Evolutionary conservation across 2,329 filamentous ascomycete genomes (phyloP), one percentile per base, ranked within the genome.

Genomic region (Botryotinia calthae): DNA sequence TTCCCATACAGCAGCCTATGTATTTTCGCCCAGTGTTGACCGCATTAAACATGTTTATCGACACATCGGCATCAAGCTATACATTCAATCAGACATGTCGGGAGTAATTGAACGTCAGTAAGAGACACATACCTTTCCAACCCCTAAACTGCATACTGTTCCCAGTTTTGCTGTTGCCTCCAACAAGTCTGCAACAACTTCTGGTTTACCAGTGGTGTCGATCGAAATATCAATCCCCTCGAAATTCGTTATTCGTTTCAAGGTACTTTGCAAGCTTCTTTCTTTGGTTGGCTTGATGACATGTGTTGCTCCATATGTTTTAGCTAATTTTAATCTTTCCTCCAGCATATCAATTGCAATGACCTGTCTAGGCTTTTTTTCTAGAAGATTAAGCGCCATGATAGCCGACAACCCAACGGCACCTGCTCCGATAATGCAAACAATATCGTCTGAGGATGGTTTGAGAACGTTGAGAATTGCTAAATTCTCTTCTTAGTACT

Each of bases 321-420:
- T 81, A 0, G 85, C 85, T 34, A 86, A 75, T 37, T 82, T 80
- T 20, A 87, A 79, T 31, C 84, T 81, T 7, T 77, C 76, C 12
- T 82, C 78, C 20, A 85, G 80, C 16, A 86, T 78, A 74, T 87
- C 85, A 12, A 86, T 81, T 8, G 82, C 85, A 16, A 87, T 83
- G 68, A 87, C 82, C 22, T 75, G 73, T n/a, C 28, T 73, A 4
- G 74, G 74, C 18, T 66, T 69, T 40, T 46, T 12, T 7, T 70
- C 34, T 7, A 58, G n/a, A 28, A 78, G 70, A 37, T 80, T 81
- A 1, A 82, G 80, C 1, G 82, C 82, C 79, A 83, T 82, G 12
- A 84, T 74, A 0, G 82, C 84, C 0, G 81, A 79, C 0, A 84
- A 74, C 0, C 83, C 84, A 0, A 85, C 84, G 22, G 81, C 80